Conservation (phyloP, 257 asterid genomes). For the Oldenlandia corymbosa region DNA sequence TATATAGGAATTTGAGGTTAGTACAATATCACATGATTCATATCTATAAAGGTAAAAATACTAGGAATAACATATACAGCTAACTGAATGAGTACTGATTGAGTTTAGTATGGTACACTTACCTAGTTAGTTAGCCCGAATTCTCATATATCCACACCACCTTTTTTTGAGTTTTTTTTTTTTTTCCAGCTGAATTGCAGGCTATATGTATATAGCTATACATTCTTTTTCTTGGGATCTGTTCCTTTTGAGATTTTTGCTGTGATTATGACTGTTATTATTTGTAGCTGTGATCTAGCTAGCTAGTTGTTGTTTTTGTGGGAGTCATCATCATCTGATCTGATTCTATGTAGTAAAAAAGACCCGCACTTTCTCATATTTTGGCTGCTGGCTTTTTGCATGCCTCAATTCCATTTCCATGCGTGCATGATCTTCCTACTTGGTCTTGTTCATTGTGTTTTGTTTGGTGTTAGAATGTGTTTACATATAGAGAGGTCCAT, state of each 20-base stretch:
- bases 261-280: background rate
- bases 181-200: background rate
- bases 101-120: no score
- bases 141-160: no score
- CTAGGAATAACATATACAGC: no score
- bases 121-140: no score
- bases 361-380: background rate
- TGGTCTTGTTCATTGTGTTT: no score
- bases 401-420: background rate
- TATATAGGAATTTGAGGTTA: no score
- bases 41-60: no score
- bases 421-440: constrained; percentile 1
- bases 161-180: no score
- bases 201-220: constrained; percentile 11
- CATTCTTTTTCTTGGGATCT: constrained; percentile 19
- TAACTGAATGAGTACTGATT: no score
- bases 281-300: background rate
- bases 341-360: background rate
- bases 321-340: background rate
- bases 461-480: background rate
- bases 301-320: background rate
- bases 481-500: constrained; percentile 4
- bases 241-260: background rate
- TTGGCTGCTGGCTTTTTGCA: constrained; percentile 2
- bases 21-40: no score